These are phyloP conservation scores for Murraya paniculata DNA, from an alignment of 345 rosid genomes.

Conservation along the genomic window DNA sequence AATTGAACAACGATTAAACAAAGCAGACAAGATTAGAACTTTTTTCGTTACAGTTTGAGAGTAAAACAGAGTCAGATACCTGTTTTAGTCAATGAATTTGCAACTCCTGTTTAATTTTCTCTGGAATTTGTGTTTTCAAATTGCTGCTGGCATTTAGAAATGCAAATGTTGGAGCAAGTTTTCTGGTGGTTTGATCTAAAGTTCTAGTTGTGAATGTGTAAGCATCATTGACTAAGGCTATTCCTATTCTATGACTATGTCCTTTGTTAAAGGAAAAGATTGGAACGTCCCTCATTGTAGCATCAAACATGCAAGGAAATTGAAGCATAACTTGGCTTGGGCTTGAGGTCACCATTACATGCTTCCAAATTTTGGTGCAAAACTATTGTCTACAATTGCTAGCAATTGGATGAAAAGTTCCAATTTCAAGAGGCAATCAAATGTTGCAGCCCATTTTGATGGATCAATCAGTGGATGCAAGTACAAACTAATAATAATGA, in stretches of 20 bases:
- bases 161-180: conserved; percentile 18
- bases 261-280: background rate
- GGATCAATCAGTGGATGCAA: background rate
- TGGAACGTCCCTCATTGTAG: background rate
- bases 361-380: background rate
- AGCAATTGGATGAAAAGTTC: no score
- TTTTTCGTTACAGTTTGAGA: conserved; percentile 34
- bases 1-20: conserved; percentile 22
- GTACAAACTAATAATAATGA: background rate
- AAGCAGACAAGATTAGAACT: conserved; percentile 36
- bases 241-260: background rate
- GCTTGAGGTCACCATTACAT: background rate
- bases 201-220: background rate
- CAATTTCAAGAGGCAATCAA: background rate
- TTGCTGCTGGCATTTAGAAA: conserved; percentile 21
- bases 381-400: background rate
- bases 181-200: conserved; percentile 2
- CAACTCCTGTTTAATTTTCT: conserved; percentile 22
- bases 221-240: background rate
- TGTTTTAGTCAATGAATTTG: conserved; percentile 30
- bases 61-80: conserved; percentile 33
- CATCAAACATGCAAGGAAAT: background rate
- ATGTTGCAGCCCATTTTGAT: background rate
- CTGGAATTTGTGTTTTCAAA: conserved; percentile 24
- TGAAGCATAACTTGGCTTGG: background rate